These are phyloP conservation scores for Malbranchea cinnamomea DNA, from an alignment of 2,329 filamentous ascomycete genomes.

Conservation along the genomic window DNA sequence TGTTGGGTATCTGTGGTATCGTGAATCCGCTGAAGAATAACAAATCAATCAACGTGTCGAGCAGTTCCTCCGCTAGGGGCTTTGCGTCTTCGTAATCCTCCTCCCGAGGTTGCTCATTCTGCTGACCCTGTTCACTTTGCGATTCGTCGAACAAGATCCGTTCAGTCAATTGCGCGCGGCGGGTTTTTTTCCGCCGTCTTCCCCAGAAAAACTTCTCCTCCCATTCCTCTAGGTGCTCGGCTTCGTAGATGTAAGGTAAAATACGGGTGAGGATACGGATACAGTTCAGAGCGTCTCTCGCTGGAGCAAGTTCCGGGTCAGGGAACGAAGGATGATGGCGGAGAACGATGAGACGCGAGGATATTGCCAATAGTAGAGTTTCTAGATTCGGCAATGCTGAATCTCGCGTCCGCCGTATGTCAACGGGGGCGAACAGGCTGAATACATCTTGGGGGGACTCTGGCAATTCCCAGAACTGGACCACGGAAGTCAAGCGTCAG, in stretches of 20 bases:
- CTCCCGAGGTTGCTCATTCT: constrained; percentile 26
- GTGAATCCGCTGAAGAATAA: constrained; percentile 89
- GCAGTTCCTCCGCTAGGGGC: constrained; percentile 79
- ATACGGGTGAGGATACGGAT: constrained; percentile 79
- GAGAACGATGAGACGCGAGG: constrained; percentile 66
- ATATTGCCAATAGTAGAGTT: constrained; percentile 69
- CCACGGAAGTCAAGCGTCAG: background rate
- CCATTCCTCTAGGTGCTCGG: constrained; percentile 67
- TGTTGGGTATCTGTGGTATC: constrained; percentile 54
- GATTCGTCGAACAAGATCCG: constrained; percentile 78
- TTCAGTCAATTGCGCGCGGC: constrained; percentile 48
- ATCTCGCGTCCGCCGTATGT: constrained; percentile 79
- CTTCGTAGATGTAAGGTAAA: constrained; percentile 83
- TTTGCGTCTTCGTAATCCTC: constrained; percentile 68
- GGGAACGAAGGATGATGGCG: constrained; percentile 86
- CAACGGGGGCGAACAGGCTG: constrained; percentile 77
- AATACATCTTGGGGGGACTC: constrained; percentile 94
- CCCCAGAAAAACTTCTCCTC: constrained; percentile 91
- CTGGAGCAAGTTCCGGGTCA: constrained; percentile 65
- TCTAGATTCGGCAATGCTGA: constrained; percentile 75
- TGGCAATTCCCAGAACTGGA: constrained; percentile 89
- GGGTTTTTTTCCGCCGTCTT: constrained; percentile 54
- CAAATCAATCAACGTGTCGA: constrained; percentile 77
- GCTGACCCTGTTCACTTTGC: constrained; percentile 32
- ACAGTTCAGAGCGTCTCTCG: constrained; percentile 86